Conservation (phyloP, 2,329 filamentous ascomycete genomes). For the Alternaria incomplexa region DNA sequence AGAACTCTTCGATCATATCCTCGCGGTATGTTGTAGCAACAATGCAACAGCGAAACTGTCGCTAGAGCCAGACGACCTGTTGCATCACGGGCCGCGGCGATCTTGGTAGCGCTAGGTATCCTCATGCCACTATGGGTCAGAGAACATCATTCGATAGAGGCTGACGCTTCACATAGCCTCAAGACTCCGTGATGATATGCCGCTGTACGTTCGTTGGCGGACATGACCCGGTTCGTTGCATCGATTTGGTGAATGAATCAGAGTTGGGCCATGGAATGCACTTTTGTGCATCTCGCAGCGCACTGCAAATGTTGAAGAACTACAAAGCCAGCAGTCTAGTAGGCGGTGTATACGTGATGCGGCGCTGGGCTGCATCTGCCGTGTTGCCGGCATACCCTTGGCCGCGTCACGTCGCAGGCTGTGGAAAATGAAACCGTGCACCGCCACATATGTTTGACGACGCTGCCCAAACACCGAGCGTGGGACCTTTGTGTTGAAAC, state of each 20-base stretch:
- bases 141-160: background rate
- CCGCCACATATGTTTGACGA: constrained; percentile 21
- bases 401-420: constrained; percentile 18
- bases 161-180: background rate
- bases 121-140: background rate
- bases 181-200: background rate
- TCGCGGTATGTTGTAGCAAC: background rate
- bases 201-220: background rate
- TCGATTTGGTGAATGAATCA: background rate
- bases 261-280: background rate
- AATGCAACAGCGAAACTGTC: background rate
- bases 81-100: background rate
- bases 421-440: constrained; percentile 14
- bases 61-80: background rate
- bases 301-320: background rate
- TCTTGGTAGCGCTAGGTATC: background rate
- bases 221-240: background rate
- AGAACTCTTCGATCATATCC: background rate
- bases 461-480: constrained; percentile 6
- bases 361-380: constrained; percentile 4
- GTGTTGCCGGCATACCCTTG: constrained; percentile 16
- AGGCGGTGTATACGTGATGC: background rate
- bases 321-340: background rate
- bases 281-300: background rate
- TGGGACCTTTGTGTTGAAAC: background rate